A percentile compares a stretch with the other conserved stretches of the same genome.
phyloP scores from a whole-genome alignment of 345 rosid species.

The Rhodomyrtus tomentosa region DNA sequence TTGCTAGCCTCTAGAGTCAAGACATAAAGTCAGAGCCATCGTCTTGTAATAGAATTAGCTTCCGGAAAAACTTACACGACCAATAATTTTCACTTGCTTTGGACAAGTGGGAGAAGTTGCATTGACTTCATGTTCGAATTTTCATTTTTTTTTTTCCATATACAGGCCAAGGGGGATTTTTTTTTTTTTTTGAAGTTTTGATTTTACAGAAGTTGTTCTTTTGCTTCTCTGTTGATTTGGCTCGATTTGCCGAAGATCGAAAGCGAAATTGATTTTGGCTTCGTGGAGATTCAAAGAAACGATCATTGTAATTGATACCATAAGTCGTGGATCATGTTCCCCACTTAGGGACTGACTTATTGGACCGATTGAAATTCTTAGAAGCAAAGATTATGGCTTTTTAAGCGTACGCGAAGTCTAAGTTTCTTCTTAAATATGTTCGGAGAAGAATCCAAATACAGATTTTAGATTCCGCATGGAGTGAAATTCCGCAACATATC shows the following conservation, averaged over 20 bases:
- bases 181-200: background rate
- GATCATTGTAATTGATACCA: background rate
- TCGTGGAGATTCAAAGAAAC: background rate
- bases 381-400: background rate
- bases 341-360: background rate
- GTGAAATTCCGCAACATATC: background rate
- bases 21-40: background rate
- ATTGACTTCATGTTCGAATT: background rate
- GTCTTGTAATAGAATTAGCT: background rate
- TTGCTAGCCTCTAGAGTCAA: background rate
- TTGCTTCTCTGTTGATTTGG: background rate
- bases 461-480: no score
- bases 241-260: background rate
- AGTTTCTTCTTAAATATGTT: background rate
- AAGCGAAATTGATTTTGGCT: background rate
- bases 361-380: background rate
- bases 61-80: background rate
- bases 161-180: background rate
- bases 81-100: no score
- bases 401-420: fast-evolving
- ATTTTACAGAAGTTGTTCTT: background rate
- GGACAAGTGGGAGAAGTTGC: no score
- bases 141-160: background rate
- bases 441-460: background rate
- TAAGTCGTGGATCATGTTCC: background rate